These are phyloP conservation scores for Amaranthus palmeri DNA, from an alignment of 148 eudicot species.

Conservation along the genomic window DNA sequence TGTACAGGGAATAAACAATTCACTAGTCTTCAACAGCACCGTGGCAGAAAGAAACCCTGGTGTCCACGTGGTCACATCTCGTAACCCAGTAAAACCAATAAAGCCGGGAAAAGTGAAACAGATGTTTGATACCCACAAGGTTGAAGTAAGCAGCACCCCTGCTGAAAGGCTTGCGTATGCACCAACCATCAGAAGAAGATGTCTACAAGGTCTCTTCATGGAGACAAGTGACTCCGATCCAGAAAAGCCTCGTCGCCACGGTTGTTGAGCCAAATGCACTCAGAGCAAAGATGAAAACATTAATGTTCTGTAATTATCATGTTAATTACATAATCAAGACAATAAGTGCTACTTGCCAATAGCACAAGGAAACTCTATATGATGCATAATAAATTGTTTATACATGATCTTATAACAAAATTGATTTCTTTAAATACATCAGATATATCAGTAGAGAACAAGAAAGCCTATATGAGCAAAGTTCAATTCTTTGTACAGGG, in stretches of 20 bases:
- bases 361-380: slow-evolving; percentile 6
- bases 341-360: slow-evolving; percentile 15
- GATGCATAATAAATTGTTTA: slow-evolving; percentile 12
- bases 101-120: slow-evolving; percentile 20
- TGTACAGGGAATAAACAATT: slow-evolving; percentile 69
- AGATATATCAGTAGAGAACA: not conserved
- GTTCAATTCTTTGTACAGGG: not conserved
- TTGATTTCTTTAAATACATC: not conserved
- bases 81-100: slow-evolving; percentile 22
- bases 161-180: slow-evolving; percentile 49
- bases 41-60: slow-evolving; percentile 57
- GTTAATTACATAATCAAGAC: slow-evolving; percentile 10
- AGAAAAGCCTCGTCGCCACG: slow-evolving; percentile 66
- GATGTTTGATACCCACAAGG: slow-evolving; percentile 29
- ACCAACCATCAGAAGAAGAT: slow-evolving; percentile 65
- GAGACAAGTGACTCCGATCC: slow-evolving; percentile 71
- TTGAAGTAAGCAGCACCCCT: slow-evolving; percentile 35
- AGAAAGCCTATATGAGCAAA: no score
- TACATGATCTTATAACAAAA: slow-evolving; percentile 3
- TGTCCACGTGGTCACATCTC: slow-evolving; percentile 36
- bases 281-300: slow-evolving; percentile 32
- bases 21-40: slow-evolving; percentile 50
- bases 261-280: slow-evolving; percentile 41
- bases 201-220: slow-evolving; percentile 54
- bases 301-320: slow-evolving; percentile 28